phyloP scores from a whole-genome alignment of 345 rosid genomes.

The Litchi chinensis region DNA sequence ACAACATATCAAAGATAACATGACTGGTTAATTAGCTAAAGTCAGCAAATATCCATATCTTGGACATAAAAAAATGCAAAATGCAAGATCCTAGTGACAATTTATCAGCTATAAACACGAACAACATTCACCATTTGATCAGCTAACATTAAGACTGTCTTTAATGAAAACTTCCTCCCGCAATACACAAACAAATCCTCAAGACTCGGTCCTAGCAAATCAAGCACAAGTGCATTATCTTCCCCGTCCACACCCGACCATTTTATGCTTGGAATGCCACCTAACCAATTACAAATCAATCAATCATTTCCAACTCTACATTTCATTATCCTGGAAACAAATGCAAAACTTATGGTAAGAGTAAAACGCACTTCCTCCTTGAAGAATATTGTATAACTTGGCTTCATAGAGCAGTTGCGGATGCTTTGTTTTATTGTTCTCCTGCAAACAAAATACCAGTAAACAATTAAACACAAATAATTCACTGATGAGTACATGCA shows the following conservation, averaged over 20 bases:
- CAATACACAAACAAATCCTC: slow-evolving; percentile 91
- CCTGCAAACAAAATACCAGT: slow-evolving; percentile 39
- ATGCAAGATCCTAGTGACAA: background rate
- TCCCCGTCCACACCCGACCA: slow-evolving; percentile 90
- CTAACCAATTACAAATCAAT: slow-evolving; percentile 30
- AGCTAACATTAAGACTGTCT: slow-evolving; percentile 88
- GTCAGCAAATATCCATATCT: background rate
- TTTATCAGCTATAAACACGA: background rate
- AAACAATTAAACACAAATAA: background rate
- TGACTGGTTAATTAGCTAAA: background rate
- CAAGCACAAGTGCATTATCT: slow-evolving; percentile 76
- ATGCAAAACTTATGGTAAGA: background rate
- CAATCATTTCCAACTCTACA: background rate
- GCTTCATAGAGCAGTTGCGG: slow-evolving; percentile 93
- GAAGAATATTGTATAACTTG: slow-evolving; percentile 71
- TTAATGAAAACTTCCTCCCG: slow-evolving; percentile 83
- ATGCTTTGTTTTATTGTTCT: slow-evolving; percentile 80
- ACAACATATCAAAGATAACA: background rate
- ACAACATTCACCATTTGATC: slow-evolving; percentile 77
- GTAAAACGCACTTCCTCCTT: slow-evolving; percentile 75
- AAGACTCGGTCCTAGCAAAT: slow-evolving; percentile 92
- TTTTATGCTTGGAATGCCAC: slow-evolving; percentile 78
- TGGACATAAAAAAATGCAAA: background rate
- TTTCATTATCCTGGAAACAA: background rate
- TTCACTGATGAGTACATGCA: background rate